Base-by-base conservation (phyloP, 75 land plant species). In the Pinus tabuliformis region DNA sequence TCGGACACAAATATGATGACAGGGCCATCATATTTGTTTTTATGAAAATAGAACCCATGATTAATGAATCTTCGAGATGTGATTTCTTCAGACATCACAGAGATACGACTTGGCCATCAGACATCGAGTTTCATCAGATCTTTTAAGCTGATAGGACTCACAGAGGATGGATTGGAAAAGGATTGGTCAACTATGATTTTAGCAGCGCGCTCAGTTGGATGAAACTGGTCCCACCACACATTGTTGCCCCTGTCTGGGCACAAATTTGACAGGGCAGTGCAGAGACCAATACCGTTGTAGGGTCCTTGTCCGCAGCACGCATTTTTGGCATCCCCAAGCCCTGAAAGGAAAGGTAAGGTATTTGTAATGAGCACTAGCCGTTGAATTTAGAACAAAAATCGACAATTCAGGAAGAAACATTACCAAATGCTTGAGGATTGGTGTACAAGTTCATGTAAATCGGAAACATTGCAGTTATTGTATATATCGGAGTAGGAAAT, bases 281-380 rank as follows among this genome's bases (percentile, higher is more conserved):
- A 83, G 1, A 56, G 56, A 8, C 81, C 62, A 17, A 73, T 11
- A 2, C 82, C 85, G 45, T 75, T 82, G 20, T 66, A 80, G 36
- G 39, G 33, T n/a, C 85, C 85, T 45, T 70, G 78, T 68, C 85
- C 85, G 76, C 85, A 83, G 60, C 85, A 83, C 17, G 82, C 85
- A 26, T 37, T 20, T 16, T 16, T 20, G 4, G 13, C 20, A 20
- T 58, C 20, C 20, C 2, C 20, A 20, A 58, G 1, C 15, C 59
- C 59, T 58, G 20, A 58, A 58, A 15, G 17, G 0, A 13, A 58
- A 13, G 45, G 6, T 6, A 72, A 15, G 14, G 24, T 16, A 7
- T 61, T 61, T n/a, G 5, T 20, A 6, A 61, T 61, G 4, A 42
- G 26, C 26, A 26, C 26, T 26, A 45, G 8, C 0, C 1, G 49